Conservation (phyloP, 2,329 filamentous ascomycete species). For the Hymenoscyphus salicellus region DNA sequence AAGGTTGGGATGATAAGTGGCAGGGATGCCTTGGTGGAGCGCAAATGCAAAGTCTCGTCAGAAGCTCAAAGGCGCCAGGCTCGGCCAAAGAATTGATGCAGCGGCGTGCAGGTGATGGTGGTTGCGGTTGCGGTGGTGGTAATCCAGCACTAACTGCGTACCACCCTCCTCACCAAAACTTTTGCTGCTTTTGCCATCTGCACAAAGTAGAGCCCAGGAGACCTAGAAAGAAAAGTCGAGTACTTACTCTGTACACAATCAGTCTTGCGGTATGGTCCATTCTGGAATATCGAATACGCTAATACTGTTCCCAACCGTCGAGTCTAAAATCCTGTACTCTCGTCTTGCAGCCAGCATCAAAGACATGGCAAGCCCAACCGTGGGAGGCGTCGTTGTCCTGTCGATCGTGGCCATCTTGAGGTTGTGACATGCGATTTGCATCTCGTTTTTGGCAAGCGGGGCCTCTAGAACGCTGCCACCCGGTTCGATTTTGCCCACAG, state of each 20-base stretch:
- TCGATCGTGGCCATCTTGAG: constrained; percentile 6
- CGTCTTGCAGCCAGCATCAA: neutral
- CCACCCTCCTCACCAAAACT: neutral
- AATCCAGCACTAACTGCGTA: neutral
- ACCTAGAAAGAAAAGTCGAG: too few relatives aligned
- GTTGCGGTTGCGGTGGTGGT: neutral
- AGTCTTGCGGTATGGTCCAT: neutral
- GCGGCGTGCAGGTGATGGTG: constrained; percentile 9
- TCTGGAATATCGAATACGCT: neutral
- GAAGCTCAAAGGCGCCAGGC: constrained; percentile 6
- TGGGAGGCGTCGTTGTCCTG: constrained; percentile 24
- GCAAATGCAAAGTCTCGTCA: constrained; percentile 24
- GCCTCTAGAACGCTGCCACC: constrained; percentile 23
- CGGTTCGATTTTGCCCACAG: constrained; percentile 21
- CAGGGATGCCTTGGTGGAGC: constrained; percentile 26
- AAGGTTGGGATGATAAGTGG: constrained; percentile 32
- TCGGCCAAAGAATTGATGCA: constrained; percentile 11
- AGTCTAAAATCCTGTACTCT: neutral
- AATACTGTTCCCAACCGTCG: neutral
- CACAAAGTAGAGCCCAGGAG: neutral
- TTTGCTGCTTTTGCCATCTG: neutral
- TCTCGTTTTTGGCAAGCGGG: constrained; percentile 10
- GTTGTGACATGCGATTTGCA: constrained; percentile 1
- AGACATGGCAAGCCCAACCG: constrained; percentile 14
- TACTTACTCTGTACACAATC: neutral